phyloP scores from a whole-genome alignment of 2,329 filamentous ascomycete species.

The Neonectria hederae region DNA sequence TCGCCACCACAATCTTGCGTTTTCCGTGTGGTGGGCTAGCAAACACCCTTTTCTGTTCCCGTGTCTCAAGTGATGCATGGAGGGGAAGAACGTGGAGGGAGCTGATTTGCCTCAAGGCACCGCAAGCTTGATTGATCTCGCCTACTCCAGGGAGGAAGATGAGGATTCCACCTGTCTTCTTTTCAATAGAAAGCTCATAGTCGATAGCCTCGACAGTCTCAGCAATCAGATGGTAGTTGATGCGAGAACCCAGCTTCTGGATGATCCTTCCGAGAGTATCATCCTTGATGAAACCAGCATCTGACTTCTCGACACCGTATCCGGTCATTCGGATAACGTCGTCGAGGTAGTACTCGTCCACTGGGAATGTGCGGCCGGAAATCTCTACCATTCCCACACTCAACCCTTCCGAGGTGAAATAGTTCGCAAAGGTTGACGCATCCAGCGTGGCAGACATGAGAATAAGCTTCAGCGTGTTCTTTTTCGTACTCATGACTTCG shows the following conservation, averaged over 20 bases:
- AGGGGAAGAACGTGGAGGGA: slow-evolving; percentile 83
- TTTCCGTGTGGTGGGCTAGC: slow-evolving; percentile 77
- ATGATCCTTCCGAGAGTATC: slow-evolving; percentile 75
- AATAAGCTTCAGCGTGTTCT: slow-evolving; percentile 86
- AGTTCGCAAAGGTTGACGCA: slow-evolving; percentile 82
- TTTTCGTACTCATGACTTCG: slow-evolving; percentile 78
- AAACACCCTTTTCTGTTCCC: slow-evolving; percentile 90
- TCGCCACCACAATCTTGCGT: slow-evolving; percentile 92
- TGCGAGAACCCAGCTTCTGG: slow-evolving; percentile 78
- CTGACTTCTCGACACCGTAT: slow-evolving; percentile 66
- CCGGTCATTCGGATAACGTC: slow-evolving; percentile 84
- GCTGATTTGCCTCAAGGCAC: slow-evolving; percentile 68
- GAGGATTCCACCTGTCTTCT: slow-evolving; percentile 83
- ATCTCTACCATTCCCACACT: slow-evolving; percentile 87
- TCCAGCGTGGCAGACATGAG: slow-evolving; percentile 98
- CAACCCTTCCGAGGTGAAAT: slow-evolving; percentile 76
- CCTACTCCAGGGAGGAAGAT: slow-evolving; percentile 93
- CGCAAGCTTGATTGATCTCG: slow-evolving; percentile 87
- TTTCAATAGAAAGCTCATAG: slow-evolving; percentile 70
- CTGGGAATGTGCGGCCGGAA: slow-evolving; percentile 86
- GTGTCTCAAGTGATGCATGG: slow-evolving; percentile 89
- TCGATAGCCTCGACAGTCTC: slow-evolving; percentile 86
- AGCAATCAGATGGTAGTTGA: slow-evolving; percentile 90
- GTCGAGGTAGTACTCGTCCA: slow-evolving; percentile 89
- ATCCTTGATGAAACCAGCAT: slow-evolving; percentile 56